Conservation (phyloP, 495 filamentous ascomycete species). For the Glonium stellatum region DNA sequence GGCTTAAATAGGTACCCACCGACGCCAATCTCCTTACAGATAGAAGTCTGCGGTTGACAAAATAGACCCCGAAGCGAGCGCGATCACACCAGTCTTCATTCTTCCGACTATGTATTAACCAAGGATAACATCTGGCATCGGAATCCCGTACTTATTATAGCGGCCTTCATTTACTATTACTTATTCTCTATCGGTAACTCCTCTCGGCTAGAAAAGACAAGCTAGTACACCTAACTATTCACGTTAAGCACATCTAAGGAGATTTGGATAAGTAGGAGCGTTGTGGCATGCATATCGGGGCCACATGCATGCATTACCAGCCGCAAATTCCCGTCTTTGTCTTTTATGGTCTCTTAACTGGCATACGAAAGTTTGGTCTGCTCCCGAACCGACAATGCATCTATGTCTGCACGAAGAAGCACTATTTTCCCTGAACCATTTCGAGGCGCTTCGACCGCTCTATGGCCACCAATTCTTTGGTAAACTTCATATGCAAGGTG, state of each 20-base stretch:
- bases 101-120: neutral
- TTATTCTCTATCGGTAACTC: neutral
- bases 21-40: neutral
- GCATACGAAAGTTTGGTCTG: conserved; percentile 6
- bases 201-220: neutral
- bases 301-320: conserved; percentile 19
- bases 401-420: conserved; percentile 6
- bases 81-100: neutral
- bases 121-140: neutral
- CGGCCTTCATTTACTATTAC: conserved; percentile 1
- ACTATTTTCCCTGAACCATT: conserved; percentile 11
- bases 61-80: neutral
- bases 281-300: neutral
- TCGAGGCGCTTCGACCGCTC: conserved; percentile 2
- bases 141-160: neutral
- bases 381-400: conserved; percentile 7
- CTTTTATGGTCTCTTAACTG: conserved; percentile 4
- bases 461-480: conserved; percentile 10
- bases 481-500: neutral
- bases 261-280: neutral
- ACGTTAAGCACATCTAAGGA: neutral
- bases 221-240: neutral
- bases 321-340: conserved; percentile 1
- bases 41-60: neutral
- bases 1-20: neutral